Percentiles rank a stretch among this genome's conserved stretches.
These are phyloP conservation scores for Diplodia intermedia DNA, from an alignment of 2,329 filamentous ascomycete genomes.

Conservation along the genomic window DNA sequence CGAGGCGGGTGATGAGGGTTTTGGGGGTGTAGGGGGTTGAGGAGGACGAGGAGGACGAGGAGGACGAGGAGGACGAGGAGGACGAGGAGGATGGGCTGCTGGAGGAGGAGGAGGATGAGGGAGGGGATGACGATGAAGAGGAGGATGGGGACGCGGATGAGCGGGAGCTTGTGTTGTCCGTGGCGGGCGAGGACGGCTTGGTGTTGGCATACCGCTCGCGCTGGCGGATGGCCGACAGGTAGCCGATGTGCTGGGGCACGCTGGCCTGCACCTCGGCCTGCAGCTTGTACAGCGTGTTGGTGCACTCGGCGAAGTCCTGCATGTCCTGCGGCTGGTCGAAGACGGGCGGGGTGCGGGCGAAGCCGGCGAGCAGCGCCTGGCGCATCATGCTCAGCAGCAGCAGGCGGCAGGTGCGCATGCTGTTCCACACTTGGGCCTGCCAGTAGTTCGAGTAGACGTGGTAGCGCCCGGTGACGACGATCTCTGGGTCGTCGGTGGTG, in stretches of 20 bases:
- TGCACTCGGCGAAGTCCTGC: slow-evolving; percentile 38
- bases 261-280: slow-evolving; percentile 46
- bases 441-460: slow-evolving; percentile 44
- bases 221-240: slow-evolving; percentile 38
- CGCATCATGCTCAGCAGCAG: slow-evolving; percentile 39
- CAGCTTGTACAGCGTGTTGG: slow-evolving; percentile 38
- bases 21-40: neutral
- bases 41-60: slow-evolving; percentile 37
- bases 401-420: slow-evolving; percentile 39
- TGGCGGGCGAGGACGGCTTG: neutral
- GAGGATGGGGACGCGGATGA: neutral
- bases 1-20: slow-evolving; percentile 19
- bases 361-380: slow-evolving; percentile 38
- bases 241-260: slow-evolving; percentile 46
- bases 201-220: neutral
- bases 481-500: slow-evolving; percentile 30
- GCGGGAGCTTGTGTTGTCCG: neutral
- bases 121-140: neutral
- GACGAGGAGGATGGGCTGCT: slow-evolving; percentile 4
- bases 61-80: slow-evolving; percentile 33
- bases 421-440: slow-evolving; percentile 45
- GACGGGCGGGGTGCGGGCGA: slow-evolving; percentile 40
- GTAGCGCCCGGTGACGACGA: slow-evolving; percentile 39
- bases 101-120: no score
- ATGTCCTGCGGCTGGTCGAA: slow-evolving; percentile 37